Evolutionary conservation across 306 rosid genomes (phyloP).

Genomic region (Inga oerstediana): DNA sequence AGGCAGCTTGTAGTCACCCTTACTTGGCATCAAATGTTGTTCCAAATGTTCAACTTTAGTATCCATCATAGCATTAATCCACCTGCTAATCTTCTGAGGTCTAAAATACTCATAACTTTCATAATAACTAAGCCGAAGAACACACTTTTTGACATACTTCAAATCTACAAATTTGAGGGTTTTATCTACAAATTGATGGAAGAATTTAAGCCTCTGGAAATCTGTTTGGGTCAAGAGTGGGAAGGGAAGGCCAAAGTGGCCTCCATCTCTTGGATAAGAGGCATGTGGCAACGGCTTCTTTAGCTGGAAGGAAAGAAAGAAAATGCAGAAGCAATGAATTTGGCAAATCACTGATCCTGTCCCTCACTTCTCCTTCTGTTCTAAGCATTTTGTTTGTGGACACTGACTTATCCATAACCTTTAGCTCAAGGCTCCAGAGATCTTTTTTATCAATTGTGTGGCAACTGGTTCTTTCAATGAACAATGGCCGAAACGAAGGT

Average conservation of each 20-base stretch:
- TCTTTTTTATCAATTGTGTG: background rate
- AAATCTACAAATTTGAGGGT: background rate
- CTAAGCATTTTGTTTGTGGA: background rate
- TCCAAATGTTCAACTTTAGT: background rate
- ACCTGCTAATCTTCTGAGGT: background rate
- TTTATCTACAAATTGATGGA: background rate
- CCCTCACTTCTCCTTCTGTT: background rate
- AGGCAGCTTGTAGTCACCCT: background rate
- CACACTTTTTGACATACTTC: background rate
- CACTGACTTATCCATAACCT: background rate
- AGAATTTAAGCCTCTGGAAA: background rate
- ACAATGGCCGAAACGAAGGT: no score
- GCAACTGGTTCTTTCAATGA: background rate
- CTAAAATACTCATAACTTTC: background rate
- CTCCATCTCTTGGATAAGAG: conserved; percentile 40
- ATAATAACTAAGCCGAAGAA: background rate
- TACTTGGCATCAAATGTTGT: background rate
- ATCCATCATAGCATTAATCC: background rate
- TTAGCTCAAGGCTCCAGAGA: background rate
- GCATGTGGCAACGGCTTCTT: conserved; percentile 22
- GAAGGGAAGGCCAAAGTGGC: conserved; percentile 20
- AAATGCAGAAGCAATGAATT: no score
- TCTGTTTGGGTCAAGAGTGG: background rate
- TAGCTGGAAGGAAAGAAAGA: conserved; percentile 11
- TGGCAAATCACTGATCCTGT: no score